phyloP scores from a whole-genome alignment of 2,329 filamentous ascomycete genomes.

The Botrytis fabae region DNA sequence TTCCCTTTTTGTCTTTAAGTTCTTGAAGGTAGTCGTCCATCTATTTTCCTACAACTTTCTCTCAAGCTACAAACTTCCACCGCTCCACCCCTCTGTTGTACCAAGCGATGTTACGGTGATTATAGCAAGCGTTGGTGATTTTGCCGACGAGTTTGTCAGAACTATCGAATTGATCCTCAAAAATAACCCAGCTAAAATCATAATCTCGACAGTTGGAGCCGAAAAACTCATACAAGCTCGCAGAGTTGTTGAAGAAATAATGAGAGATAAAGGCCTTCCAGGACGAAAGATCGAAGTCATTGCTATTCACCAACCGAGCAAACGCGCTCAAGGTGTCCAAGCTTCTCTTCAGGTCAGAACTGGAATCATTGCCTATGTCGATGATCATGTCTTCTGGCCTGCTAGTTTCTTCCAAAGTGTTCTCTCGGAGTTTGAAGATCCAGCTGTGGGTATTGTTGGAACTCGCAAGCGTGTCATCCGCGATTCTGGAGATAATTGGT shows the following conservation, averaged over 20 bases:
- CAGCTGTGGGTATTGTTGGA: constrained; percentile 53
- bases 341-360: constrained; percentile 27
- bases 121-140: constrained; percentile 29
- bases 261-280: background rate
- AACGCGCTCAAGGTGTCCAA: constrained; percentile 29
- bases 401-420: constrained; percentile 26
- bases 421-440: constrained; percentile 33
- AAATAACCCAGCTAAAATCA: constrained; percentile 27
- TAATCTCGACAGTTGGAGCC: constrained; percentile 28
- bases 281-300: constrained; percentile 6
- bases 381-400: constrained; percentile 33
- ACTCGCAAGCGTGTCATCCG: constrained; percentile 56
- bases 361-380: constrained; percentile 27
- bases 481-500: constrained; percentile 30
- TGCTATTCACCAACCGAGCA: constrained; percentile 21
- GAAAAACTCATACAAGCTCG: constrained; percentile 13
- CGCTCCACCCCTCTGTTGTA: constrained; percentile 17
- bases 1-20: constrained; percentile 30
- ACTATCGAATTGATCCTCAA: constrained; percentile 25
- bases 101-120: constrained; percentile 33
- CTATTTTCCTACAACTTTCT: constrained; percentile 27
- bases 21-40: constrained; percentile 31
- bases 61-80: background rate
- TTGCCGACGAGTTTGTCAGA: constrained; percentile 25
- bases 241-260: background rate